Conservation (phyloP, 768 basidiomycete species). For the Mycena haematopus region DNA sequence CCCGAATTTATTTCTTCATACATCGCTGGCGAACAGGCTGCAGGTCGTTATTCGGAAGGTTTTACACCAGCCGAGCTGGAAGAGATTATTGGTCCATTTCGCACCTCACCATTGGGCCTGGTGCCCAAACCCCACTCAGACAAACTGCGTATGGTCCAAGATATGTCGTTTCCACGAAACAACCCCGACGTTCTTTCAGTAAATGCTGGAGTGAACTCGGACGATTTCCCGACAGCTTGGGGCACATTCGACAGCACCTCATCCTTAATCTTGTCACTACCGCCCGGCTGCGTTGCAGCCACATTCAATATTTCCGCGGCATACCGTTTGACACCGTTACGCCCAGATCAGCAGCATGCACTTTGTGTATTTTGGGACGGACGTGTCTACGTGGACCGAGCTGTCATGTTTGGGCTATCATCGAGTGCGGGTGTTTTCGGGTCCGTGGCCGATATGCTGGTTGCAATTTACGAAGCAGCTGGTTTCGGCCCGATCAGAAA, state of each 20-base stretch:
- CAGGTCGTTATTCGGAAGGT: conserved; percentile 39
- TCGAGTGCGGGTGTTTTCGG: conserved; percentile 46
- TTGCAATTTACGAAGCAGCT: conserved; percentile 34
- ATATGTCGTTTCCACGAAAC: conserved; percentile 39
- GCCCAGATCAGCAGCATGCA: conserved; percentile 41
- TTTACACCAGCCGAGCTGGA: conserved; percentile 38
- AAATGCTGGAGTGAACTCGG: conserved; percentile 38
- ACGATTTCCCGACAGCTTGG: conserved; percentile 43
- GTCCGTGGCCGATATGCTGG: conserved; percentile 40
- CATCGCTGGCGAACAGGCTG: conserved; percentile 38
- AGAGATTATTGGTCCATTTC: conserved; percentile 47
- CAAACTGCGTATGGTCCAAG: conserved; percentile 41
- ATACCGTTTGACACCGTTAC: conserved; percentile 43
- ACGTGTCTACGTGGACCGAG: conserved; percentile 40
- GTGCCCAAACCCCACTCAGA: conserved; percentile 41
- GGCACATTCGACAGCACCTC: conserved; percentile 41
- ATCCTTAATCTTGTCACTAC: conserved; percentile 37
- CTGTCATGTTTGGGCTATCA: conserved; percentile 39
- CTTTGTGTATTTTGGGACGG: conserved; percentile 42
- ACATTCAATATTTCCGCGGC: conserved; percentile 48
- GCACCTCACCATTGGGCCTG: conserved; percentile 45
- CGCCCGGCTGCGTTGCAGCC: conserved; percentile 41
- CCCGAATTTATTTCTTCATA: conserved; percentile 40
- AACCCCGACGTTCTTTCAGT: conserved; percentile 30
- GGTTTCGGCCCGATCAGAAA: conserved; percentile 37